phyloP scores from a whole-genome alignment of 1,139 yeast species.

The Yamadazyma friedrichii region DNA sequence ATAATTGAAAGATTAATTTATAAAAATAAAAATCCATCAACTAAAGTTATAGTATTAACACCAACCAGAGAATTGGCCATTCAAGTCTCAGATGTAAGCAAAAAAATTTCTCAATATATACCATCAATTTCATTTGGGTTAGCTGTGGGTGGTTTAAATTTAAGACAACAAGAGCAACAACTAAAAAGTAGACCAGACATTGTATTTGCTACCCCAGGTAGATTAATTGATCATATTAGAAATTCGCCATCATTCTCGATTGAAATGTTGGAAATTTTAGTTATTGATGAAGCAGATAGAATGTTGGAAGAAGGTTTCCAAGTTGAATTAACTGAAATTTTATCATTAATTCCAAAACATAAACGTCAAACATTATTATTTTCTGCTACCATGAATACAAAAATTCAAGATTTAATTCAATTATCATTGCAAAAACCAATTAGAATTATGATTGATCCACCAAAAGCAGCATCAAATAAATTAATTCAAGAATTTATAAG shows the following conservation, averaged over 20 bases:
- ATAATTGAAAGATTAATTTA: constrained; percentile 87
- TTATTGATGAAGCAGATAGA: constrained; percentile 97
- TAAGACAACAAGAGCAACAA: constrained; percentile 93
- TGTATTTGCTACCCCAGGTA: constrained; percentile 96
- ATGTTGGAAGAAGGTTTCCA: constrained; percentile 99
- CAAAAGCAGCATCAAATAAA: constrained; percentile 86
- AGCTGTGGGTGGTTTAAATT: constrained; percentile 96
- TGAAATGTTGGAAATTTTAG: constrained; percentile 86
- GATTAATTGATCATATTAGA: constrained; percentile 94
- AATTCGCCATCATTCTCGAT: constrained; percentile 92
- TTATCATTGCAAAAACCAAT: constrained; percentile 88
- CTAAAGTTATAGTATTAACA: constrained; percentile 84
- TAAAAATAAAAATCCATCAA: constrained; percentile 77
- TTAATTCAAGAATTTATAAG: constrained; percentile 91
- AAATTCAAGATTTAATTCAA: constrained; percentile 82
- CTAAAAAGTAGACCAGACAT: constrained; percentile 90
- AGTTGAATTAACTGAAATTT: constrained; percentile 85
- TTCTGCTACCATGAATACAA: constrained; percentile 97
- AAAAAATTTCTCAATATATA: constrained; percentile 75
- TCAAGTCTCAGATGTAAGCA: constrained; percentile 93
- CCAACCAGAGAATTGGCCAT: constrained; percentile 98
- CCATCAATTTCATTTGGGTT: constrained; percentile 78
- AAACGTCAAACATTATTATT: constrained; percentile 91
- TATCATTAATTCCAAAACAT: constrained; percentile 75
- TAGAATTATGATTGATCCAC: constrained; percentile 93